These are phyloP conservation scores for Podaxis pistillaris DNA, from an alignment of 768 basidiomycete species.

Conservation along the genomic window DNA sequence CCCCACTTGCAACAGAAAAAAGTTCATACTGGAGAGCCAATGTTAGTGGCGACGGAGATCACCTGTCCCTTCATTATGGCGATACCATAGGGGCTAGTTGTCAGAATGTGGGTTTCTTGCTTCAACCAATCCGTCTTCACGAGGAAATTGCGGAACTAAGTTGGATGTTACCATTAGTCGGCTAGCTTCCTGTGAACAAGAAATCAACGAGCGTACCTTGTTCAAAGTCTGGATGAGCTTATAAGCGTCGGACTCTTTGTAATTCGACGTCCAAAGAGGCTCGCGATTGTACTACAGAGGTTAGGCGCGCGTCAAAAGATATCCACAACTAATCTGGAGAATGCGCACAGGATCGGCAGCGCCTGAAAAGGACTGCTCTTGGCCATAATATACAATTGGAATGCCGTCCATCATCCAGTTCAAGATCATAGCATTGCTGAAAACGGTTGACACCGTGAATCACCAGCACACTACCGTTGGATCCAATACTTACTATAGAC, in stretches of 20 bases:
- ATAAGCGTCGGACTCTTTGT: slow-evolving; percentile 57
- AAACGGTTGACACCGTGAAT: neutral
- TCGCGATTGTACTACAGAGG: slow-evolving; percentile 63
- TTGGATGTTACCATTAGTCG: slow-evolving; percentile 1
- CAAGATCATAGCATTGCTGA: slow-evolving; percentile 71
- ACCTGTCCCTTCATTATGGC: slow-evolving; percentile 65
- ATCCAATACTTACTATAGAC: slow-evolving; percentile 49
- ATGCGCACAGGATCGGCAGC: slow-evolving; percentile 58
- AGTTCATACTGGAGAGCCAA: slow-evolving; percentile 62
- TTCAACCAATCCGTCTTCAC: slow-evolving; percentile 57
- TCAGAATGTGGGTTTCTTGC: slow-evolving; percentile 50
- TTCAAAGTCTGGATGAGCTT: slow-evolving; percentile 62
- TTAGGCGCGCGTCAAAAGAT: slow-evolving; percentile 3
- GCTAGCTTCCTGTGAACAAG: neutral
- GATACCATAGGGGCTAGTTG: slow-evolving; percentile 48
- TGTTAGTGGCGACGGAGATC: slow-evolving; percentile 63
- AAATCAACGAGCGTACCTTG: slow-evolving; percentile 33
- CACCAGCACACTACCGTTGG: neutral
- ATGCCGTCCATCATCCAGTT: slow-evolving; percentile 82
- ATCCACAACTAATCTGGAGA: neutral
- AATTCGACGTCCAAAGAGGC: slow-evolving; percentile 69
- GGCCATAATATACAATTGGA: slow-evolving; percentile 80
- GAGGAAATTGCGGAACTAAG: slow-evolving; percentile 66
- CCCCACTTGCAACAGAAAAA: slow-evolving; percentile 17
- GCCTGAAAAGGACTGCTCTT: slow-evolving; percentile 72